These are phyloP conservation scores for Trametes villosa DNA, from an alignment of 768 basidiomycete genomes.

Conservation along the genomic window DNA sequence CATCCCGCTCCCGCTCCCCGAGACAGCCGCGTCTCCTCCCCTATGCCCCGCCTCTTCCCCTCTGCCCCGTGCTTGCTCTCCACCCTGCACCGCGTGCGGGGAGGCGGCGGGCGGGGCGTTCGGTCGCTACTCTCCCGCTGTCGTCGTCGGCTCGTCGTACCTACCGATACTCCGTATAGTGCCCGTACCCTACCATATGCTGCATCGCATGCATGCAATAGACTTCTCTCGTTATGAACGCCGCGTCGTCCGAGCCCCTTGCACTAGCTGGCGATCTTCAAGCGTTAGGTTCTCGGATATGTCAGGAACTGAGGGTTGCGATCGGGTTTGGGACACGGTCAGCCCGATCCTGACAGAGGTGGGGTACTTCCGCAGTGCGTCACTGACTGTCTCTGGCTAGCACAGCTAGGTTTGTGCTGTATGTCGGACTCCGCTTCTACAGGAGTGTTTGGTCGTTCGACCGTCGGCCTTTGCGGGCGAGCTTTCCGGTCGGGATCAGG, in stretches of 20 bases:
- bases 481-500: no score
- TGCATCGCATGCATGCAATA: not conserved
- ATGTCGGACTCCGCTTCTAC: no score
- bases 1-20: not conserved
- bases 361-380: no score
- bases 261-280: not conserved
- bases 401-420: no score
- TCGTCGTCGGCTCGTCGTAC: not conserved
- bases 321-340: no score
- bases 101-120: not conserved
- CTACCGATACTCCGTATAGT: constrained; percentile 4
- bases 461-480: no score
- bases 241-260: not conserved
- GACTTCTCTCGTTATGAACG: not conserved
- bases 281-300: no score
- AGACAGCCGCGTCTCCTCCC: not conserved
- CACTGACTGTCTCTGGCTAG: no score
- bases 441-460: no score
- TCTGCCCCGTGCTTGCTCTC: not conserved
- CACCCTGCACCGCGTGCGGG: not conserved
- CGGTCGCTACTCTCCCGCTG: not conserved
- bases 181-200: not conserved
- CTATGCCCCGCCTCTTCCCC: no score
- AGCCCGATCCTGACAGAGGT: no score
- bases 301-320: no score